Base-by-base conservation (phyloP, 768 basidiomycete species). In the Leccinum obscurum region DNA sequence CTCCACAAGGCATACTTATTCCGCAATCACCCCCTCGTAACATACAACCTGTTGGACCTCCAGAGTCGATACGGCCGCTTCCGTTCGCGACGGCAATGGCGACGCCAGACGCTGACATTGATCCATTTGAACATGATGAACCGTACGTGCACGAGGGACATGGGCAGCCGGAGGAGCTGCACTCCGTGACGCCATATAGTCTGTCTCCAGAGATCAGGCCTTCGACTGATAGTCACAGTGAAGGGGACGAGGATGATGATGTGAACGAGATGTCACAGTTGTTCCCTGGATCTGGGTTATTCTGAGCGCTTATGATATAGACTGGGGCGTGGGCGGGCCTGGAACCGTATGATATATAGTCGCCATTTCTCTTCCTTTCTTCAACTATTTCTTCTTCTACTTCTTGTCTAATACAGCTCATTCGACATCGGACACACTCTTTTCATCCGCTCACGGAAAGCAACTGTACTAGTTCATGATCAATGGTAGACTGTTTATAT, bases 201-300 rank as follows among this genome's bases (percentile, higher is more conserved):
- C 62, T 73, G n/a, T 75, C 72, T 4, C 57, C 72, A 41, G 66
- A 68, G 4, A 63, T 59, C 17, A 62, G 62, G 48, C 20, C 60
- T 22, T 44, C 13, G 4, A 22, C 22, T 4, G 56, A 59, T 0
- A 20, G n/a, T 46, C 70, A 69, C 37, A 55, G 64, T 20, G 67
- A 67, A 14, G 71, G 68, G 14, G 66, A 62, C 6, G 66, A 68
- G 28, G 61, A 63, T 28, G 67, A 69, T 28, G 67, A 69, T 44
- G 65, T 55, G 14, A 67, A 58, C 44, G 77, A 75, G 60, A 73
- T 70, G 48, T 77, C 75, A 14, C 78, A 71, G 62, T 48, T 80
- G 56, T 78, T 80, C 71, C 78, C 78, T 24, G 78, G 78, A 30
- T 79, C 78, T 26, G 79, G 76, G 46, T 56, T 80, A 52, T 80